Base-by-base conservation (phyloP, 2,329 filamentous ascomycete genomes). In the Scortechinia acanthostroma region DNA sequence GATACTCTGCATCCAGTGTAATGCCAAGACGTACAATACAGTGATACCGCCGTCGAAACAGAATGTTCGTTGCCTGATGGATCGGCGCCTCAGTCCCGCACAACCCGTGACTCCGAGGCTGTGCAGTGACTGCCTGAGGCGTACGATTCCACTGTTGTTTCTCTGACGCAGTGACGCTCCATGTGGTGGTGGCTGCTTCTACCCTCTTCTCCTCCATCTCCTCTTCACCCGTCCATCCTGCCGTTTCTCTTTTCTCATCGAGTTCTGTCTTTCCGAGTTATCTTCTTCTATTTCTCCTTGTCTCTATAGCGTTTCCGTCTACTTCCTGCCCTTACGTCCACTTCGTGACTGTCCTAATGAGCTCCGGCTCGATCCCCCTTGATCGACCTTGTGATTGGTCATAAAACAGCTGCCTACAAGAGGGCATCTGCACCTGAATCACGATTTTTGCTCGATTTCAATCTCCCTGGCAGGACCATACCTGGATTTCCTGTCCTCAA, bases 191-290 rank as follows among this genome's bases (percentile, higher is more conserved):
- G n/a, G n/a, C n/a, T n/a, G n/a, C n/a, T n/a, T n/a, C n/a, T n/a
- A n/a, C 16, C 50, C 50, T 44, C 52, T 48, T 46, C 51, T 47
- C 45, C 37, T 45, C 48, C 45, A 45, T 49, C 43, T 30, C 35
- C 46, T 47, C 46, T 48, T 45, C 40, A 50, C 50, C 49, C 47
- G 47, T 49, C 48, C 47, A 47, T 49, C 49, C 47, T 49, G 49
- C 47, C 46, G 48, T 49, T 43, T 22, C 23, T 45, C 35, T 25
- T 42, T 49, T 44, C 45, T 47, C 37, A 40, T 48, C 46, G 10
- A n/a, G 25, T 40, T 6, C 10, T 19, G 35, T 40, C 35, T 13
- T 19, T 19, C 6, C 17, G 35, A 17, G 17, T 40, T 40, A 40
- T 19, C 10, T 40, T 40, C 35, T 40, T 10, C 40, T 28, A 23